Evolutionary conservation across 306 rosid species (phyloP), one percentile per base, ranked within the genome.

Genomic region (Castanea sativa): DNA sequence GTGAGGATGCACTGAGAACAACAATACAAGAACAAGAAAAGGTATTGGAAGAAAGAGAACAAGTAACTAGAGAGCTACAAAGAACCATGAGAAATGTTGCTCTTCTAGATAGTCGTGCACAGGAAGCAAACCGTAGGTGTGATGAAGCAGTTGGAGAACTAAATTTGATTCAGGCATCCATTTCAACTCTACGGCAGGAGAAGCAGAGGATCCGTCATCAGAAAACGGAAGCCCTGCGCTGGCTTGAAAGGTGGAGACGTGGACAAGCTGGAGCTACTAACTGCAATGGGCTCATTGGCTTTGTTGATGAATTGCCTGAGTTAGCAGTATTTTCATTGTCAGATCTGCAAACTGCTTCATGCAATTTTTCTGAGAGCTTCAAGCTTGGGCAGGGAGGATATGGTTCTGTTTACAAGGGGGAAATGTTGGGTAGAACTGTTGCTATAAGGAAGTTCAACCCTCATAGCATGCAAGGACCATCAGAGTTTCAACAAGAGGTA

Each of bases 361-460:
- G 92, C 85, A 82, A 88, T 76, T 93, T 93, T 83, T 93, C 97
- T 19, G 90, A 91, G 86, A 89, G 94, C 86, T 93, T 93, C 76
- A 89, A 83, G 87, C 65, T 91, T 51, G 86, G 79, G 55, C 81
- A 88, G 79, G 96, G 91, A 33, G 97, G 92, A 60, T 89, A 82
- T 74, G 95, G 97, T 77, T 86, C 80, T 80, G 85, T 93, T 81
- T 93, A 91, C 77, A 93, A 91, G 84, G 97, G 97, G 65, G 97
- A 93, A 89, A 76, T 93, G 94, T 61, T 87, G 80, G 96, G 96
- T 23, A 88, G 90, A 83, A 93, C 97, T 57, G 91, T 93, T 68
- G 91, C 89, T 57, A 83, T 93, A 79, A 91, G 85, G 84, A 93
- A 81, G 88, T 82, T 91, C 45, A 86, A 88, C 82, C 84, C 89